A percentile compares a stretch with the other conserved stretches of the same genome.
Conservation (phyloP, 768 basidiomycete genomes). For the Lentinula sp. region DNA sequence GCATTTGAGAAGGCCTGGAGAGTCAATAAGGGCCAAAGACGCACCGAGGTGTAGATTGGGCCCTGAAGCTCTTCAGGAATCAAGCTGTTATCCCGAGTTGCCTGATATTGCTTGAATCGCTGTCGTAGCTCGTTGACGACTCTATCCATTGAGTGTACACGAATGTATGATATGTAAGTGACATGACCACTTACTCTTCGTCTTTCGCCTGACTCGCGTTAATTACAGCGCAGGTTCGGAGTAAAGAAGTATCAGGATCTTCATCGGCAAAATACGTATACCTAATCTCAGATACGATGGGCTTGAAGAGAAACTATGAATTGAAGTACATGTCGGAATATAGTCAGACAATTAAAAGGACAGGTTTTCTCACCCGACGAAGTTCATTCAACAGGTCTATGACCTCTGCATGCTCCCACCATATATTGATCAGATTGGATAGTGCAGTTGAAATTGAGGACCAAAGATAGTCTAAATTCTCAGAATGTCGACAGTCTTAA, state of each 20-base stretch:
- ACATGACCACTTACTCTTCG: constrained; percentile 19
- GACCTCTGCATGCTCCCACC: constrained; percentile 75
- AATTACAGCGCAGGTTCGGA: constrained; percentile 70
- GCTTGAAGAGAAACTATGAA: constrained; percentile 58
- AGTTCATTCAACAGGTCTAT: constrained; percentile 53
- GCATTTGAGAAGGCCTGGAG: neutral
- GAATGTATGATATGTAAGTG: constrained; percentile 14
- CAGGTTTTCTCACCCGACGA: constrained; percentile 36
- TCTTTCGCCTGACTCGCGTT: constrained; percentile 45
- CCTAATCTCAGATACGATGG: constrained; percentile 73
- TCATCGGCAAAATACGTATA: constrained; percentile 69
- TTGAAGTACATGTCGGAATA: neutral
- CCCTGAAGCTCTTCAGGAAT: constrained; percentile 79
- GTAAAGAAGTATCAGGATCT: constrained; percentile 55
- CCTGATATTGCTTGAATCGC: constrained; percentile 67
- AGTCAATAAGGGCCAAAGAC: neutral
- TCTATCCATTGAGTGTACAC: neutral
- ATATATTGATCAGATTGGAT: constrained; percentile 48
- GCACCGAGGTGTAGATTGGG: constrained; percentile 49
- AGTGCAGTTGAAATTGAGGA: constrained; percentile 58
- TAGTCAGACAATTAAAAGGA: neutral
- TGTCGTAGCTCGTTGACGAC: constrained; percentile 55
- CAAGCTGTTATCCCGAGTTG: constrained; percentile 65
- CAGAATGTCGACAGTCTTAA: neutral
- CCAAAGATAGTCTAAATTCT: constrained; percentile 71